Base-by-base conservation (phyloP, 148 eudicot species). In the Camellia japonica region DNA sequence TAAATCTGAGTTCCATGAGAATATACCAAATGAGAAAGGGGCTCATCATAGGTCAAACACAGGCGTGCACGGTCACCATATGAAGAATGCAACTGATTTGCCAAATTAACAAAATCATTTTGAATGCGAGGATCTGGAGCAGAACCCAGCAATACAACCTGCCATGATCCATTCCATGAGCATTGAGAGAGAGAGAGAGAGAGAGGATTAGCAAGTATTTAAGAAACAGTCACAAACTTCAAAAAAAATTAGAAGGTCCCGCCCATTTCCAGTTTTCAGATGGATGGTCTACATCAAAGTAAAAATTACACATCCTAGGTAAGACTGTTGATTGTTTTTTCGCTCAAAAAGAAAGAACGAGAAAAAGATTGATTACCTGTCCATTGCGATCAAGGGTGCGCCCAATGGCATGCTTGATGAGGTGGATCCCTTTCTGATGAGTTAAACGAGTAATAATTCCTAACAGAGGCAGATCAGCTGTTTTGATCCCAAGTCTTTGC, bases 341-440 rank as follows among this genome's bases (percentile, higher is more conserved):
- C 38, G 46, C 7, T 30, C 13, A 43, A 38, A 71, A 23, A 46
- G 42, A 12, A 52, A 65, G 41, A 10, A 75, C 0, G 63, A 9
- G 19, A 59, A 49, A 46, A 54, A 10, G 11, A 18, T 3, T 56
- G 19, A 76, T 14, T 80, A 95, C 98, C 95, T 96, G 99, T 84
- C 99, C 97, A 68, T 85, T 85, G 63, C 98, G 98, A 61, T 94
- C 97, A 81, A 96, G 85, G 20, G 97, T 90, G 74, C 93, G 97
- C 97, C 97, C 84, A 82, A 96, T 89, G 55, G 98, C 98, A 85
- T 95, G 98, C 73, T 95, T 93, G 73, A 95, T 95, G 77, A 96
- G 99, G 91, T 92, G 94, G 78, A 92, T 96, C 72, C 99, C 99
- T 90, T 96, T 96, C 82, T 96, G 99, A 89, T 91, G 94, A 81